These are phyloP conservation scores for Apophysomyces ossiformis DNA, from an alignment of 371 early-diverging fungal genomes.

Conservation along the genomic window DNA sequence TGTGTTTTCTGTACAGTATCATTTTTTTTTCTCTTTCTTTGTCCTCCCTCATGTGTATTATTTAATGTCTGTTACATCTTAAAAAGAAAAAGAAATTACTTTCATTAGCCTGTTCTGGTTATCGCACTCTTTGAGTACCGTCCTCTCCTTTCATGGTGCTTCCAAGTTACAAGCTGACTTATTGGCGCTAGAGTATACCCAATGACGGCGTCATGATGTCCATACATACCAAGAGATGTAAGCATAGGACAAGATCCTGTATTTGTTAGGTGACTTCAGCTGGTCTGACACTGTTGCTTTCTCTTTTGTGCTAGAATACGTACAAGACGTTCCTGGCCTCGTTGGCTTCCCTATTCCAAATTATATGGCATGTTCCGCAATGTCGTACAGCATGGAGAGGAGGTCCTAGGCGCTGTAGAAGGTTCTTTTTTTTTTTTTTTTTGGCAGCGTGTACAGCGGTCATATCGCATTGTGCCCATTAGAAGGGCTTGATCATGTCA, in stretches of 20 bases:
- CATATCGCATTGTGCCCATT: neutral
- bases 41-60: neutral
- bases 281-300: neutral
- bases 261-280: neutral
- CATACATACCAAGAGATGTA: too few species aligned
- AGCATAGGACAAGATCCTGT: neutral
- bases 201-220: too few species aligned
- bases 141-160: too few species aligned
- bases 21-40: neutral
- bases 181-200: too few species aligned
- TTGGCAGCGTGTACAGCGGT: neutral
- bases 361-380: neutral
- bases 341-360: neutral
- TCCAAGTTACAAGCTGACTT: too few species aligned
- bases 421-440: neutral
- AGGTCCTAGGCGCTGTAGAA: neutral
- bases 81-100: too few species aligned
- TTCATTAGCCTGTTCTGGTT: too few species aligned
- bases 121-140: too few species aligned
- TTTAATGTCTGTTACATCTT: too few species aligned
- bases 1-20: neutral
- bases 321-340: neutral
- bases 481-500: neutral
- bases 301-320: neutral
- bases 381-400: neutral